Conservation (phyloP, 768 basidiomycete species). For the Lentinula lateritia region DNA sequence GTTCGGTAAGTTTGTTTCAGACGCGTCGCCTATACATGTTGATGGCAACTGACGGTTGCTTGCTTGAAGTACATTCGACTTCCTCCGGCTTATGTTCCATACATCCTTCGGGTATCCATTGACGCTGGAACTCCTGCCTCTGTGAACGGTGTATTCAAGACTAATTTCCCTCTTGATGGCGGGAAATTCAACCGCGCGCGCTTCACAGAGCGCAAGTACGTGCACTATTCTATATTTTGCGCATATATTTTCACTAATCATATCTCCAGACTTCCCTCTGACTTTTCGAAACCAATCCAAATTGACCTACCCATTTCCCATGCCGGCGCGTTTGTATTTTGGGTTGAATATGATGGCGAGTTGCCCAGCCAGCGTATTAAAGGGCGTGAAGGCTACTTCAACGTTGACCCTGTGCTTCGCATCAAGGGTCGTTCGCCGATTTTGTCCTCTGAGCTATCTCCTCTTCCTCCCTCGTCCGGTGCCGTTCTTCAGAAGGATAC, state of each 20-base stretch:
- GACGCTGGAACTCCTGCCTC: conserved; percentile 91
- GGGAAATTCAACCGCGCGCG: conserved; percentile 73
- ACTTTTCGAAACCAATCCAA: conserved; percentile 88
- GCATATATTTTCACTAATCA: conserved; percentile 14
- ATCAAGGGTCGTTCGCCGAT: conserved; percentile 70
- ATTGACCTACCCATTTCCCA: conserved; percentile 95
- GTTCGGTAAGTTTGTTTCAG: conserved; percentile 53
- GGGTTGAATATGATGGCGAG: conserved; percentile 83
- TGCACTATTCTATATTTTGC: conserved; percentile 9
- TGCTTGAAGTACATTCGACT: conserved; percentile 83
- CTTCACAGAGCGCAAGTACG: conserved; percentile 74
- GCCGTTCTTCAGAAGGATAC: conserved; percentile 42
- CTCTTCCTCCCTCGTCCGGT: conserved; percentile 50
- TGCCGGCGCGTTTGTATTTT: conserved; percentile 93
- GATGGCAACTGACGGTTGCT: not conserved
- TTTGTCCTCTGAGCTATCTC: conserved; percentile 47
- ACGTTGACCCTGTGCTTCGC: conserved; percentile 87
- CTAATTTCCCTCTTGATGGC: conserved; percentile 95
- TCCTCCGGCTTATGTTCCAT: conserved; percentile 84
- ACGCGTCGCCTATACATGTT: conserved; percentile 8
- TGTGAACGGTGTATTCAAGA: conserved; percentile 88
- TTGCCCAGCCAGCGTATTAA: conserved; percentile 55
- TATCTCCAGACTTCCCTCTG: conserved; percentile 62
- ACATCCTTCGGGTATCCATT: conserved; percentile 85
- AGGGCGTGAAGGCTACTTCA: conserved; percentile 91